Evolutionary conservation across 2,329 filamentous ascomycete species (phyloP).

Genomic region (Knufia petricola): DNA sequence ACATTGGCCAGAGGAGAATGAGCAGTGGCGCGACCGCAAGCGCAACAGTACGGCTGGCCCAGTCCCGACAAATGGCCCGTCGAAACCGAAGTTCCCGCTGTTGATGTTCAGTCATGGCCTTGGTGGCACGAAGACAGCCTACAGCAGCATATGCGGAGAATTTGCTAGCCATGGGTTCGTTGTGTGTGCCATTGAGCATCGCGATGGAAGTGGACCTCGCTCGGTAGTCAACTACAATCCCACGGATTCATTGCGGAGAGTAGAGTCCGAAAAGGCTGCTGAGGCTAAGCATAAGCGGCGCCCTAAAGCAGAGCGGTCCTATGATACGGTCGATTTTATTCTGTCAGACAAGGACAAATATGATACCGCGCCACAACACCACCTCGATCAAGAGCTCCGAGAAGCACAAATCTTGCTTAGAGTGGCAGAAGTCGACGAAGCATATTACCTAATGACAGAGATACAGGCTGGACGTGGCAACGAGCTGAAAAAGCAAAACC

Average conservation of each 20-base stretch:
- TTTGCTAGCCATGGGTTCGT: conserved; percentile 58
- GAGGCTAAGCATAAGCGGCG: conserved; percentile 6
- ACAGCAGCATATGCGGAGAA: conserved; percentile 55
- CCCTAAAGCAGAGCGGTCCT: conserved; percentile 22
- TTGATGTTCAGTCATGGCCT: conserved; percentile 59
- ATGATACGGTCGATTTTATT: conserved; percentile 39
- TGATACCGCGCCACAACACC: conserved; percentile 45
- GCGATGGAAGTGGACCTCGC: conserved; percentile 54
- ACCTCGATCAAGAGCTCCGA: conserved; percentile 51
- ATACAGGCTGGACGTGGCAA: conserved; percentile 48
- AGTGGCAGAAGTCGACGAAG: conserved; percentile 56
- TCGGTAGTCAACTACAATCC: conserved; percentile 50
- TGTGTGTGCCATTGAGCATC: conserved; percentile 55
- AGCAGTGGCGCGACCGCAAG: conserved; percentile 29
- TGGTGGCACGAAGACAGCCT: conserved; percentile 53
- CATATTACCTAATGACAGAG: conserved; percentile 46
- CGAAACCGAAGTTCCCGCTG: conserved; percentile 47
- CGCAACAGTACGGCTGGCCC: conserved; percentile 34
- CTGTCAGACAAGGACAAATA: conserved; percentile 48
- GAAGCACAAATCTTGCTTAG: conserved; percentile 54
- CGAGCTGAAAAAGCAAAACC: conserved; percentile 42
- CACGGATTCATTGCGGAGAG: conserved; percentile 18
- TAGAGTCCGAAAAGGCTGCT: conserved; percentile 27
- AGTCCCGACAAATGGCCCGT: conserved; percentile 29
- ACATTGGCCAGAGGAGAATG: conserved; percentile 43